Base-by-base conservation (phyloP, 805 yeast species). In the Jamesozyma jinghongensis region DNA sequence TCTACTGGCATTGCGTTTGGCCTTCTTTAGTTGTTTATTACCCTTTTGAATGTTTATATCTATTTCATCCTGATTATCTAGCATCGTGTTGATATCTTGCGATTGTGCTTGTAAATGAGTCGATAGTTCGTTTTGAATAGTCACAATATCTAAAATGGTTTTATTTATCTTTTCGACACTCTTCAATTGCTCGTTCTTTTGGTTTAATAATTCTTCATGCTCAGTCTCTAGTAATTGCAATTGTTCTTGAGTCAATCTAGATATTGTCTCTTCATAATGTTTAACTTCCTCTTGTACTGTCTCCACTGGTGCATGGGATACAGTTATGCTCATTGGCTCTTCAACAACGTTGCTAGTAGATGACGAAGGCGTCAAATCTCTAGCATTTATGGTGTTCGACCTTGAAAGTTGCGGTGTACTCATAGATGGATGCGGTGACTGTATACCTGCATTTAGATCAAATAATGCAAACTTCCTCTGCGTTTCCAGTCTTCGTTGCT, bases 101-200 rank as follows among this genome's bases (percentile, higher is more conserved):
- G 81, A 76, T 61, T 87, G 97, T 1, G 75, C 59, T 19, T 75
- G 74, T 36, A 87, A 66, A 56, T 88, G 94, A 40, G 79, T 67
- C 11, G 85, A 71, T 40, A 87, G 67, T 53, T 85, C 92, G 19
- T 79, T 69, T 53, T 87, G 90, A 46, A 88, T 60, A 40, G 79
- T 74, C 1, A 87, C 73, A 33, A 88, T 80, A 53, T 85, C 95
- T 34, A 77, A 56, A 59, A 81, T 77, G 1, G 85, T 73, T 20
- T 65, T 65, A 51, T 80, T 81, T 28, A 82, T 67, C 44, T 71
- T 66, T 44, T 74, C 76, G 6, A 79, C 81, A 45, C 78, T 76
- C 32, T 72, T 66, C 20, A 81, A 51, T 45, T 81, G 82, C 37
- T 72, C 73, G n/a, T 74, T 63, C 50, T 82, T 82, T 38, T 73